Conservation (phyloP, 2,329 filamentous ascomycete species). For the Aschersonia sp. region DNA sequence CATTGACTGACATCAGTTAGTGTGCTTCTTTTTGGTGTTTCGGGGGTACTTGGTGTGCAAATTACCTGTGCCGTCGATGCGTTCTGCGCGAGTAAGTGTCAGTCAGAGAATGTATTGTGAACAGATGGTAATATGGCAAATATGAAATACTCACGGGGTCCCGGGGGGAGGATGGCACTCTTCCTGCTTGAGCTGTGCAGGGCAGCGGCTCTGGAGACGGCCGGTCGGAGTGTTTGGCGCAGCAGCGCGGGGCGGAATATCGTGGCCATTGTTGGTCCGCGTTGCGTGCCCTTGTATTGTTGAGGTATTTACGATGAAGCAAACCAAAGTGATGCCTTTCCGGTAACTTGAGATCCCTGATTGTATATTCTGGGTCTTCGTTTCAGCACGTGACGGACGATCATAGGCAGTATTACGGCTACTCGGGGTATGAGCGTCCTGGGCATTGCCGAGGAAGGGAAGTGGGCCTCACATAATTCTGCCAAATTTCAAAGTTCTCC, state of each 20-base stretch:
- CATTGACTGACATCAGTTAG: slow-evolving; percentile 51
- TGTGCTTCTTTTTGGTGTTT: background rate
- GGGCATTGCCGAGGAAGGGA: no score
- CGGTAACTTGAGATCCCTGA: no score
- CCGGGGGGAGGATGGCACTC: slow-evolving; percentile 71
- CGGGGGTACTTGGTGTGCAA: background rate
- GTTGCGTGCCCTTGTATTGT: no score
- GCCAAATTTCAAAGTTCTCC: no score
- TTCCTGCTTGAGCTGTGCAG: slow-evolving; percentile 73
- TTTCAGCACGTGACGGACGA: no score
- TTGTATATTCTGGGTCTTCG: no score
- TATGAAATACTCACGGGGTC: slow-evolving; percentile 54
- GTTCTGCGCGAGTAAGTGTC: slow-evolving; percentile 34
- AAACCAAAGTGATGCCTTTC: no score
- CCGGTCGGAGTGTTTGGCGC: slow-evolving; percentile 29
- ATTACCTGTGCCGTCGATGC: slow-evolving; percentile 61
- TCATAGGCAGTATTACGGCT: no score
- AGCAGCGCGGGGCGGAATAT: slow-evolving; percentile 39
- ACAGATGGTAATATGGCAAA: background rate
- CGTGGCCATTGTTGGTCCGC: slow-evolving; percentile 32
- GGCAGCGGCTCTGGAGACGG: slow-evolving; percentile 46
- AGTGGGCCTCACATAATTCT: no score
- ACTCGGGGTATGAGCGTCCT: no score
- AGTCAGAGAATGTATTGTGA: background rate
- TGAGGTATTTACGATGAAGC: no score